phyloP scores from a whole-genome alignment of 2,329 filamentous ascomycete genomes.

The Aspergillus niger region DNA sequence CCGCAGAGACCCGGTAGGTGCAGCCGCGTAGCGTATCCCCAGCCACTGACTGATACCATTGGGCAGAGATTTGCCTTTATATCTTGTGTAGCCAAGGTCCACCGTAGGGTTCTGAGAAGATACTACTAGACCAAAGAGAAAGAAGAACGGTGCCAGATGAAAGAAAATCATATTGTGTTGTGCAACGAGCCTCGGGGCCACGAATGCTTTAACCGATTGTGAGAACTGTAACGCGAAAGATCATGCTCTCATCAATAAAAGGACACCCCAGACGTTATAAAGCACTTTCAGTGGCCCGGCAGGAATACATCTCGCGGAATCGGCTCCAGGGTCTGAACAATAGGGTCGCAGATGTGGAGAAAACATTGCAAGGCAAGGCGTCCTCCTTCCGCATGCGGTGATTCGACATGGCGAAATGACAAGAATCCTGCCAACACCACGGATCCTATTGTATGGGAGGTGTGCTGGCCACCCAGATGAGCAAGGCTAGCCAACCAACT shows the following conservation, averaged over 20 bases:
- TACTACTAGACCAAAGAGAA: constrained; percentile 23
- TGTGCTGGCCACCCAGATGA: background rate
- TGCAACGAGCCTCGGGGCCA: background rate
- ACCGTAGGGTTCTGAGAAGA: constrained; percentile 47
- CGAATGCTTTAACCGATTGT: background rate
- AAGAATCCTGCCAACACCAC: background rate
- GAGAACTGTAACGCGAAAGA: background rate
- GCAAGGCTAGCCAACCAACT: background rate
- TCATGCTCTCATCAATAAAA: background rate
- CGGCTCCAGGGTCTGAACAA: background rate
- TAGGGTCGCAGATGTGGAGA: background rate
- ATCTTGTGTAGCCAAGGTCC: constrained; percentile 67
- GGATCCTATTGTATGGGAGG: background rate
- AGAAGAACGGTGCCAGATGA: constrained; percentile 4
- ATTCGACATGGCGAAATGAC: background rate
- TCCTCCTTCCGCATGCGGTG: background rate
- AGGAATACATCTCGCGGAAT: background rate
- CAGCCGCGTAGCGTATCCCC: constrained; percentile 72
- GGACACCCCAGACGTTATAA: background rate
- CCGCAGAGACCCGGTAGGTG: constrained; percentile 65
- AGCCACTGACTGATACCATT: constrained; percentile 71
- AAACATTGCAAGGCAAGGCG: background rate
- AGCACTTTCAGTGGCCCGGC: background rate
- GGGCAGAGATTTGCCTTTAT: constrained; percentile 57
- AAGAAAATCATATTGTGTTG: constrained; percentile 3